Base-by-base conservation (phyloP, 1,284 basidiomycete genomes). In the Microbotryomycetes sp. region DNA sequence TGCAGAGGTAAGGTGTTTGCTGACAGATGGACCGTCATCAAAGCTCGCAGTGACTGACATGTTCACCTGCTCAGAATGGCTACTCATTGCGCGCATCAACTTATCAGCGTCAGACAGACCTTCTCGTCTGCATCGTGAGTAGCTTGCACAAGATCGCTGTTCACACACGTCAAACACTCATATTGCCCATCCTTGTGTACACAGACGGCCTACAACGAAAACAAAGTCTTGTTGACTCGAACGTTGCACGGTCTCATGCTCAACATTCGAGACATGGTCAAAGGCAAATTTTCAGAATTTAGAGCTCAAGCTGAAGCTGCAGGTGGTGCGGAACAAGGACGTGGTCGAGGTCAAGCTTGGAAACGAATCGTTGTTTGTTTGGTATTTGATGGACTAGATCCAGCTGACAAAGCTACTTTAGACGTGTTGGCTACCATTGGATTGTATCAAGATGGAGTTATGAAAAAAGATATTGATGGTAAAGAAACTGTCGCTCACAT, bases 191-290 rank as follows among this genome's bases (percentile, higher is more conserved):
- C 28, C 19, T 1, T 31, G 28, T 9, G 3, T 6, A 3, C 6
- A 25, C 51, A 66, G 63, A 68, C 68, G 6, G 62, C 76, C 73
- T 80, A 97, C 78, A 97, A 97, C 76, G 93, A 97, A 78, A 92
- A 97, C 81, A 94, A 97, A 79, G 87, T 86, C 4, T 82, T 97
- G 14, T 93, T 94, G 72, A 86, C 91, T 23, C 86, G 92, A 65
- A 97, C 92, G 1, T 79, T 97, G 51, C 92, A 97, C 73, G 89
- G 90, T 66, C 88, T 97, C 73, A 97, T 97, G 92, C 78, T 93
- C 70, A 98, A 98, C 77, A 94, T 98, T 68, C 88, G 93, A 70
- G 93, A 97, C 73, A 97, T 97, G 68, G 96, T 92, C 83, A 93
- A 91, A 79, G 92, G 90, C 53, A 94, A 93, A 76, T 85, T 76